Evolutionary conservation across 192 early-diverging fungal species (phyloP).

Genomic region (Entrophospora sp.): DNA sequence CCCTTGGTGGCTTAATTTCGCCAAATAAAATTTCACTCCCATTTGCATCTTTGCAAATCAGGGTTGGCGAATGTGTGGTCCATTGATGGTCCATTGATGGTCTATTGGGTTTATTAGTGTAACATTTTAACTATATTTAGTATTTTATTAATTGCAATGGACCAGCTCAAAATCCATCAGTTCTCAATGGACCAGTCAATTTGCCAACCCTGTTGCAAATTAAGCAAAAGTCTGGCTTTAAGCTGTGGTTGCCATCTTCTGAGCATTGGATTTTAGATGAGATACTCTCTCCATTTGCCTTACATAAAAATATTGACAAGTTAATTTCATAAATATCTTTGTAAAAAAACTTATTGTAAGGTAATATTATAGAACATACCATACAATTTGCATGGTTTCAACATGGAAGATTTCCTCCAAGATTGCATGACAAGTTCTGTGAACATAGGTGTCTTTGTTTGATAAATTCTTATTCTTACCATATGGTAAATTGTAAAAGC

Average conservation of each 20-base stretch:
- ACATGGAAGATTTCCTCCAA: slow-evolving; percentile 11
- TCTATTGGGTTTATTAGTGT: too few relatives aligned
- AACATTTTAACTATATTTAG: too few relatives aligned
- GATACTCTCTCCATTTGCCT: slow-evolving; percentile 7
- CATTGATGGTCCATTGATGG: too few relatives aligned
- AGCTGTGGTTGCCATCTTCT: neutral
- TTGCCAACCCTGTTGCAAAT: too few relatives aligned
- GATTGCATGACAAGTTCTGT: slow-evolving; percentile 11
- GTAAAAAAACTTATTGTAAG: slow-evolving; percentile 12
- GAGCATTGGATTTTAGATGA: slow-evolving; percentile 1
- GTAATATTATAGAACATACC: slow-evolving; percentile 17
- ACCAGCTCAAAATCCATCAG: too few relatives aligned
- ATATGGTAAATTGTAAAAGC: slow-evolving; percentile 16
- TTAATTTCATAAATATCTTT: slow-evolving; percentile 10
- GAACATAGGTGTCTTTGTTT: neutral
- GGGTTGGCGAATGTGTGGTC: too few relatives aligned
- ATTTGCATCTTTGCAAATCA: neutral
- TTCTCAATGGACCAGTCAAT: too few relatives aligned
- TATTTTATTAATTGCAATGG: too few relatives aligned
- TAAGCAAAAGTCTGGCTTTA: slow-evolving; percentile 8
- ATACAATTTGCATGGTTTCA: slow-evolving; percentile 11
- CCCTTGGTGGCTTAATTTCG: slow-evolving; percentile 8
- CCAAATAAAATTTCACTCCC: neutral
- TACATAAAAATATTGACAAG: slow-evolving; percentile 3
- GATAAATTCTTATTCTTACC: slow-evolving; percentile 17